Percentiles rank a stretch among this genome's conserved stretches.
These are phyloP conservation scores for Diophrys sp. DNA, from an alignment of 73 alveolate genomes.

Conservation along the genomic window DNA sequence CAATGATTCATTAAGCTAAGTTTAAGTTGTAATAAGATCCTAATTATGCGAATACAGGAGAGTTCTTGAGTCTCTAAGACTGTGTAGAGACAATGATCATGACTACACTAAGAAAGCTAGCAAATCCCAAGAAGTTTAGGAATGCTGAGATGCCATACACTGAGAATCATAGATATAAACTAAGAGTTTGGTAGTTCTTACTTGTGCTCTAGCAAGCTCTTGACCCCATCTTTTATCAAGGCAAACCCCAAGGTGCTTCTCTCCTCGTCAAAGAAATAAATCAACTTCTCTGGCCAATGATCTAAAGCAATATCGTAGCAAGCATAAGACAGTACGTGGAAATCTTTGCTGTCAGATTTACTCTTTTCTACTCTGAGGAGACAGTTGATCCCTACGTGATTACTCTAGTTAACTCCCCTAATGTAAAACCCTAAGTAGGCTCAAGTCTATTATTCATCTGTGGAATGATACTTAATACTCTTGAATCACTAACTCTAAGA, in stretches of 20 bases:
- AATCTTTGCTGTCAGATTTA: slow-evolving; percentile 29
- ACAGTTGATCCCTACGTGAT: too few relatives aligned
- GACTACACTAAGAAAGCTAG: background rate
- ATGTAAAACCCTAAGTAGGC: too few relatives aligned
- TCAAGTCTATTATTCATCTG: too few relatives aligned
- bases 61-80: background rate
- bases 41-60: slow-evolving; percentile 6
- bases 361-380: slow-evolving; percentile 29
- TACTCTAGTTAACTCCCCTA: too few relatives aligned
- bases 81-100: slow-evolving; percentile 10
- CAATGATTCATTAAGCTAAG: background rate
- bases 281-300: slow-evolving; percentile 22
- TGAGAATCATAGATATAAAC: slow-evolving; percentile 22
- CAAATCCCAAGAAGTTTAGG: background rate
- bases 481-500: too few relatives aligned
- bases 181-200: slow-evolving; percentile 44
- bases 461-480: too few relatives aligned
- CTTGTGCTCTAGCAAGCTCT: slow-evolving; percentile 17
- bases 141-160: slow-evolving; percentile 49
- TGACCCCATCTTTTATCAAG: slow-evolving; percentile 18
- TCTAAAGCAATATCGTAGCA: slow-evolving; percentile 18
- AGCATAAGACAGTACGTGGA: slow-evolving; percentile 46
- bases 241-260: slow-evolving; percentile 2
- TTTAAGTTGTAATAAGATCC: background rate
- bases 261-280: slow-evolving; percentile 20